Evolutionary conservation across 2,329 filamentous ascomycete genomes (phyloP), one percentile per base, ranked within the genome.

Genomic region (Penicillium sp.): DNA sequence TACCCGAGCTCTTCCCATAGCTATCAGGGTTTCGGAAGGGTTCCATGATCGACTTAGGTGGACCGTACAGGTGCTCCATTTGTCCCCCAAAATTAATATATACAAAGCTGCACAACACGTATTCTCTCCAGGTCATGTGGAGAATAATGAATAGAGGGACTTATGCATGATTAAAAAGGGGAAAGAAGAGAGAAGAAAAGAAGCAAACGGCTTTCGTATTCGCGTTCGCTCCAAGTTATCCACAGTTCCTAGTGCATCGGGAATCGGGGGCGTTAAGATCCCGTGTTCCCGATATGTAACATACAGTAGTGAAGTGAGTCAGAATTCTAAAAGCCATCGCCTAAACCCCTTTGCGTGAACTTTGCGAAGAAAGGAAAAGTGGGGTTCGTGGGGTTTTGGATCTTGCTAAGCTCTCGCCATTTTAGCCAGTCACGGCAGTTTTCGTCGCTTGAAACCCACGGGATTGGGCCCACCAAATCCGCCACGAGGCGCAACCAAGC

Each of bases 191-290:
- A 29, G 27, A 21, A 8, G 13, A 33, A 31, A n/a, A 11, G 45
- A 47, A 27, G 29, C 11, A 14, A 29, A 16, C 16, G 8, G 27
- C n/a, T 19, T 1, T 52, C 49, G 45, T 37, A 49, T 57, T 53
- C 55, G 55, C 39, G 48, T 58, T 54, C 55, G 55, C 26, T 43
- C 42, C 42, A 37, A 44, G 11, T 27, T 4, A 19, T 31, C 43
- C 47, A 42, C 5, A 4, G 39, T 42, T n/a, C 13, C 25, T n/a
- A 27, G n/a, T 4, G 23, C 11, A 45, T 31, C 46, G 46, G 46
- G 21, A n/a, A 49, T 49, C 46, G 46, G 46, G 29, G 1, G 9
- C 7, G 26, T 35, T 23, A 3, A 14, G 39, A 21, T 29, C 23
- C 46, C 46, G 46, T 48, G 4, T 23, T 31, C 46, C 27, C 26